Conservation (phyloP, 2,329 filamentous ascomycete genomes). For the Xylariales sp. region DNA sequence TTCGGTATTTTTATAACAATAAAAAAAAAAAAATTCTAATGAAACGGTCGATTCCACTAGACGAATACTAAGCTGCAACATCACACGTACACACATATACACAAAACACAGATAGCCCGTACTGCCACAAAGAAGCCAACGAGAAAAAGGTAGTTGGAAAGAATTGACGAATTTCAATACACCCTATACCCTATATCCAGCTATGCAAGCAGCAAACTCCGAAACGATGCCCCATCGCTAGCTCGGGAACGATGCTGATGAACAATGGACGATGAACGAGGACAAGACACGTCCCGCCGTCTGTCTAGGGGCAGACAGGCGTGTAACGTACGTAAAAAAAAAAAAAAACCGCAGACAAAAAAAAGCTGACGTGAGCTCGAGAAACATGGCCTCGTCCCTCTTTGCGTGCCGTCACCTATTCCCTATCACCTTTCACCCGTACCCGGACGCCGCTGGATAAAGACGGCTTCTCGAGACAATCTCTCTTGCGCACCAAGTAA, state of each 20-base stretch:
- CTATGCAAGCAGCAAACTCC: constrained; percentile 31
- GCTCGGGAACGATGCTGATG: constrained; percentile 17
- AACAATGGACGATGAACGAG: neutral
- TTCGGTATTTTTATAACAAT: neutral
- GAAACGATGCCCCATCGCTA: constrained; percentile 30
- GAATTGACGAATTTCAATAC: neutral
- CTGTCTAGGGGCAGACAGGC: too few species aligned
- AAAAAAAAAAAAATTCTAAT: neutral
- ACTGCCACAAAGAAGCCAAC: too few species aligned
- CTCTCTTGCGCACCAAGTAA: too few species aligned
- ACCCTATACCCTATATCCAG: neutral
- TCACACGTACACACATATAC: neutral
- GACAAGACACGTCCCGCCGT: too few species aligned
- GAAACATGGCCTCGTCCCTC: too few species aligned
- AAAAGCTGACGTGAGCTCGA: too few species aligned
- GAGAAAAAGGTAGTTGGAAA: neutral
- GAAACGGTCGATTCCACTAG: neutral
- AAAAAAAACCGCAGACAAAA: neutral
- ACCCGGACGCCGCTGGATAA: too few species aligned
- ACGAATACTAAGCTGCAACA: too few species aligned
- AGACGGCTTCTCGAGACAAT: too few species aligned
- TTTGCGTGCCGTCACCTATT: too few species aligned
- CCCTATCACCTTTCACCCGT: too few species aligned
- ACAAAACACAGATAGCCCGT: neutral
- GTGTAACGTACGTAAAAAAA: too few species aligned